Base-by-base conservation (phyloP, 1,139 yeast genomes). In the Pichia sp. region DNA sequence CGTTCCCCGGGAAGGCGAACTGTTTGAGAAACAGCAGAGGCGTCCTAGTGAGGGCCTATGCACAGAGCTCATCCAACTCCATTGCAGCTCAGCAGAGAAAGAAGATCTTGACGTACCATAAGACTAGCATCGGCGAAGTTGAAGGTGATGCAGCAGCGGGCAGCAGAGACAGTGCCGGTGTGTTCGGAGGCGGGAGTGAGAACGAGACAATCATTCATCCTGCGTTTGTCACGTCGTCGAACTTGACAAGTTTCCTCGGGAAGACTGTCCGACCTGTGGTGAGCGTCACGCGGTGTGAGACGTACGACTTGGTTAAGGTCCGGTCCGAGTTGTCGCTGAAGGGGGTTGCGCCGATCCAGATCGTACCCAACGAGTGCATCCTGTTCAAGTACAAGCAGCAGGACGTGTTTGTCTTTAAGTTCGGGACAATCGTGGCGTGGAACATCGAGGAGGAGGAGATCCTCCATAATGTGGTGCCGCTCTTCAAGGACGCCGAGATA, bases 361-460 rank as follows among this genome's bases (percentile, higher is more conserved):
- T 74, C 27, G 81, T 89, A 2, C 87, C 91, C 0, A 85, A 84
- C 42, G 95, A 88, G 64, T 90, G 88, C 31, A 75, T 87, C 60
- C 75, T 67, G 57, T 77, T 71, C 58, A 73, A 72, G 57, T 53
- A 56, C 31, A 53, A 51, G 27, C 41, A 42, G 14, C 71, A 48
- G 2, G 50, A 74, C 16, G 73, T 87, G 1, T 76, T 88, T 71
- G 73, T 89, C 1, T 70, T 89, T 52, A 77, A 83, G 3, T 84
- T 85, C 61, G 96, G 96, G 2, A 80, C 93, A 0, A 70, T 89
- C 5, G 89, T 89, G 12, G 89, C 90, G 0, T 91, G 96, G 96
- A 90, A 89, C 12, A 72, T 87, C 62, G 69, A 74, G 12, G 95
- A 88, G 62, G 61, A 71, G 0, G 67, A 70, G 10, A 65, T 73